These are phyloP conservation scores for Candida krabiensis DNA, from an alignment of 805 yeast genomes.

Conservation along the genomic window DNA sequence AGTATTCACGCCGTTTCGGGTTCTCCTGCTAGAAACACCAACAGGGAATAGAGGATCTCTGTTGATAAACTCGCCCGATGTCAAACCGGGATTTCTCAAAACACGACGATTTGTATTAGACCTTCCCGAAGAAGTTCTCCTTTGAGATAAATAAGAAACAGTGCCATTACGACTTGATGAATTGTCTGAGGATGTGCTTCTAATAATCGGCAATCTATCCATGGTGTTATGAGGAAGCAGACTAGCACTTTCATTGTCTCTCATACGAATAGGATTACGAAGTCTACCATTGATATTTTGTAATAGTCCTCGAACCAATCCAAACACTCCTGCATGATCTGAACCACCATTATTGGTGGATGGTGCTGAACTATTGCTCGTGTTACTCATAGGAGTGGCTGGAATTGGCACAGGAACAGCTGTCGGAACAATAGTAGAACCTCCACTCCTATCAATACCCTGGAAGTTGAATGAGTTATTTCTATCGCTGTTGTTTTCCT, in stretches of 20 bases:
- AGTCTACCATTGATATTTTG: constrained; percentile 26
- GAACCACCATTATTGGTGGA: neutral
- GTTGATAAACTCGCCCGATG: constrained; percentile 15
- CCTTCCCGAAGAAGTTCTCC: constrained; percentile 8
- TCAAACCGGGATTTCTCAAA: constrained; percentile 8
- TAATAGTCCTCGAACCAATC: constrained; percentile 23
- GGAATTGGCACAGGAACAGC: neutral
- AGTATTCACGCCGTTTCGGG: constrained; percentile 45
- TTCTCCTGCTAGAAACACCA: constrained; percentile 50
- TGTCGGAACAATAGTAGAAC: constrained; percentile 3
- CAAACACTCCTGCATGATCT: constrained; percentile 21
- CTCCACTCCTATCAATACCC: constrained; percentile 13
- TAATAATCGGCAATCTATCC: constrained; percentile 16
- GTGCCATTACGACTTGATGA: constrained; percentile 2
- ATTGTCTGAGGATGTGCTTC: constrained; percentile 7
- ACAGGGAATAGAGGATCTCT: constrained; percentile 39
- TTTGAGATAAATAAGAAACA: constrained; percentile 5
- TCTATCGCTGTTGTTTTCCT: constrained; percentile 17
- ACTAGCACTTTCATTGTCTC: constrained; percentile 8
- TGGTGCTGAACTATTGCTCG: constrained; percentile 1
- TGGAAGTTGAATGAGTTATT: constrained; percentile 11
- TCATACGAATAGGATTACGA: constrained; percentile 19
- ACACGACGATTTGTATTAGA: constrained; percentile 7
- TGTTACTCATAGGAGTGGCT: constrained; percentile 1
- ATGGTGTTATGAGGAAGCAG: constrained; percentile 7